Evolutionary conservation across 306 rosid genomes (phyloP).

Genomic region (Sphenostylis stenocarpa): DNA sequence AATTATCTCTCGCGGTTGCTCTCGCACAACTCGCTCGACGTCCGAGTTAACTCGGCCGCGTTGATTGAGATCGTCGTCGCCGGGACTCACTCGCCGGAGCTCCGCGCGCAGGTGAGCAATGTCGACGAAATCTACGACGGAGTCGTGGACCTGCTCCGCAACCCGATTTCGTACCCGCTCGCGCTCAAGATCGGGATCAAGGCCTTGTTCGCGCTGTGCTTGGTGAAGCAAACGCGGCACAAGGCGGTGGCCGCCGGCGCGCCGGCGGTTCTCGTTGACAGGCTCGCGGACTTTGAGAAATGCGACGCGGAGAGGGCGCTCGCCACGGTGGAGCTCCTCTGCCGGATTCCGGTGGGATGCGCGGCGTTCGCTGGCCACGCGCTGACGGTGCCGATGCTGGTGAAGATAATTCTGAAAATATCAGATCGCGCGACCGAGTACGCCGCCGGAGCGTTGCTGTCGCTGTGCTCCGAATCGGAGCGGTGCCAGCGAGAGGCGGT

Average conservation of each 20-base stretch:
- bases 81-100: slow-evolving; percentile 70
- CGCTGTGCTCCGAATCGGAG: slow-evolving; percentile 81
- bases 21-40: slow-evolving; percentile 50
- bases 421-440: slow-evolving; percentile 92
- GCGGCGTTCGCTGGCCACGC: slow-evolving; percentile 67
- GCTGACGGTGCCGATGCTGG: slow-evolving; percentile 79
- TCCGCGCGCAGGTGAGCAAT: slow-evolving; percentile 56
- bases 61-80: slow-evolving; percentile 62
- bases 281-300: slow-evolving; percentile 76
- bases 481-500: slow-evolving; percentile 64
- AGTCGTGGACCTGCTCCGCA: slow-evolving; percentile 57
- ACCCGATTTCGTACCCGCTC: slow-evolving; percentile 58
- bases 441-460: slow-evolving; percentile 80
- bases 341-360: slow-evolving; percentile 62
- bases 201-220: slow-evolving; percentile 72
- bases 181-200: slow-evolving; percentile 74
- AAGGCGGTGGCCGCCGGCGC: slow-evolving; percentile 79
- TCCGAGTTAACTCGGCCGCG: slow-evolving; percentile 78
- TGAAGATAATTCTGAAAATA: slow-evolving; percentile 75
- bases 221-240: slow-evolving; percentile 73
- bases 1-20: slow-evolving; percentile 46
- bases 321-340: slow-evolving; percentile 78
- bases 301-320: slow-evolving; percentile 83
- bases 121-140: slow-evolving; percentile 75
- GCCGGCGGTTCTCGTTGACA: slow-evolving; percentile 59